Percentiles rank a stretch among this genome's conserved stretches.
phyloP scores from a whole-genome alignment of 257 asterid species.

The Solanum chilense region DNA sequence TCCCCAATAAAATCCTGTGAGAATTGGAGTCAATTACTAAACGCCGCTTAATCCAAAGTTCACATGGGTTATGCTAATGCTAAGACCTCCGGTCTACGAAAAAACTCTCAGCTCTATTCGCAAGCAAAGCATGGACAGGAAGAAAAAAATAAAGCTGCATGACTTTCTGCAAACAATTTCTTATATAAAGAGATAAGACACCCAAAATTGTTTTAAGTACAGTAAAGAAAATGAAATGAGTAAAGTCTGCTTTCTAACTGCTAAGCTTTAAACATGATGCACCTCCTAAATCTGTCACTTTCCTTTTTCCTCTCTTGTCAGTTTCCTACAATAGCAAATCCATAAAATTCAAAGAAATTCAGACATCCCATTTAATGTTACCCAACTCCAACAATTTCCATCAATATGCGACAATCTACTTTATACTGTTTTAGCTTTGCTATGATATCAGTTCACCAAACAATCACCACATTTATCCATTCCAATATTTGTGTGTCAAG shows the following conservation, averaged over 20 bases:
- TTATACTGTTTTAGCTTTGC: background rate
- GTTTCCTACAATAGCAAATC: background rate
- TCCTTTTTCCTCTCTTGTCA: background rate
- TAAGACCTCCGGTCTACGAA: background rate
- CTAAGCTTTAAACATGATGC: background rate
- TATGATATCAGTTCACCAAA: background rate
- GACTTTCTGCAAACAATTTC: background rate
- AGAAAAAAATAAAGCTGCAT: background rate
- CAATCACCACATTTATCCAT: background rate
- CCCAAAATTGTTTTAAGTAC: background rate
- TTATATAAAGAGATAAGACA: background rate
- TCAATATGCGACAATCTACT: background rate
- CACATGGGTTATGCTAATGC: slow-evolving; percentile 18
- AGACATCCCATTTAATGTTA: background rate
- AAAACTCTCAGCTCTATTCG: slow-evolving; percentile 14
- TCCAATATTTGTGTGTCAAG: background rate
- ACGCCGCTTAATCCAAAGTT: slow-evolving; percentile 36
- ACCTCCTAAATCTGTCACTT: background rate
- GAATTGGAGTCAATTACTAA: slow-evolving; percentile 53
- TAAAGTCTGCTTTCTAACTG: background rate
- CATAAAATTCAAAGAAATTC: background rate
- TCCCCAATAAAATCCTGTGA: slow-evolving; percentile 98
- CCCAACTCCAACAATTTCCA: background rate
- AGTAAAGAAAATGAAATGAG: background rate
- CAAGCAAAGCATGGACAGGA: slow-evolving; percentile 2